Percentiles rank a stretch among this genome's conserved stretches.
Evolutionary conservation across 2,329 filamentous ascomycete genomes (phyloP).

Genomic region (Aspergillus glaucus): DNA sequence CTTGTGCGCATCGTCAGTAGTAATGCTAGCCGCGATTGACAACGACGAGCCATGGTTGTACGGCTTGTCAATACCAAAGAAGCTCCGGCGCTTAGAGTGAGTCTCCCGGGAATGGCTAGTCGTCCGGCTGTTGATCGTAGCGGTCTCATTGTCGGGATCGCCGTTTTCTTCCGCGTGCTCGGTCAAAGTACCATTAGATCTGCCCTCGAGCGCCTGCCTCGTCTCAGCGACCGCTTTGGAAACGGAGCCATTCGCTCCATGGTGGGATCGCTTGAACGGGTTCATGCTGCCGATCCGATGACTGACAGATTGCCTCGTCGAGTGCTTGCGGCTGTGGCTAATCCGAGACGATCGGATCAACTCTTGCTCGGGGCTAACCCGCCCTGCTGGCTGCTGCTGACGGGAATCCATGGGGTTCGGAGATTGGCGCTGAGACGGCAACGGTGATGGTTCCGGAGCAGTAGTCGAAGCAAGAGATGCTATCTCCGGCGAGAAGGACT

Average conservation of each 20-base stretch:
- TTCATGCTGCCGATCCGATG: conserved; percentile 40
- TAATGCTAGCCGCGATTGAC: conserved; percentile 18
- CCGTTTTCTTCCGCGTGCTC: conserved; percentile 12
- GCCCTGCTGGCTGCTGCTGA: conserved; percentile 17
- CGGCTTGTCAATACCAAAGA: conserved; percentile 31
- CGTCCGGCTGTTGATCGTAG: conserved; percentile 32
- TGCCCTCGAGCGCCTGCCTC: conserved; percentile 15
- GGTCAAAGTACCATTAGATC: conserved; percentile 2
- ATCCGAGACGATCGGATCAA: conserved; percentile 26
- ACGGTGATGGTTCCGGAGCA: conserved; percentile 29
- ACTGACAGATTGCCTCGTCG: conserved; percentile 32
- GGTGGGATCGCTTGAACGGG: conserved; percentile 37
- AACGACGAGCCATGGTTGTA: conserved; percentile 27
- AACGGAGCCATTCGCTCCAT: conserved; percentile 30
- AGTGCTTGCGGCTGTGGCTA: conserved; percentile 25
- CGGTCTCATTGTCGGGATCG: conserved; percentile 28
- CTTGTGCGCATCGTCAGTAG: conserved; percentile 17
- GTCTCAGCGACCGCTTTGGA: conserved; percentile 20
- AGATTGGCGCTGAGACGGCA: conserved; percentile 37
- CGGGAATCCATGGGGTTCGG: conserved; percentile 21
- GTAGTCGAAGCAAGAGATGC: conserved; percentile 50
- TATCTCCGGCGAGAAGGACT: conserved; percentile 56
- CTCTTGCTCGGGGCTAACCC: conserved; percentile 32
- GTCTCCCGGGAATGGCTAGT: conserved; percentile 30
- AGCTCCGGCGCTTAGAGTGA: conserved; percentile 35